These are phyloP conservation scores for Triticum monococcum DNA, from an alignment of 176 grass and related monocot genomes.

Conservation along the genomic window DNA sequence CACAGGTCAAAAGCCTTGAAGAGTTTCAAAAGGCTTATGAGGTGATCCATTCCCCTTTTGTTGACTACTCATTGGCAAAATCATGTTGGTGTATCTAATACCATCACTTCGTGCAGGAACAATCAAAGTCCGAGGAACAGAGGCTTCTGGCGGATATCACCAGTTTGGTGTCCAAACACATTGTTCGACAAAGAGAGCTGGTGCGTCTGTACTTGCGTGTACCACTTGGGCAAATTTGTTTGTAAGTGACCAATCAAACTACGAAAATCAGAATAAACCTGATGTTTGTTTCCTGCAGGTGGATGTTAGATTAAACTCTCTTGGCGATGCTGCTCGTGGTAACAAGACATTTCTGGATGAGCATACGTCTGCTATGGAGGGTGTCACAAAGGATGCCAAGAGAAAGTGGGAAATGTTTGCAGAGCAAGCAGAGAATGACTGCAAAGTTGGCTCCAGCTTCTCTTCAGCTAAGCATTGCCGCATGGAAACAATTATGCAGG, in stretches of 20 bases:
- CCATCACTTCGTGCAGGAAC: constrained; percentile 49
- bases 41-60: constrained; percentile 39
- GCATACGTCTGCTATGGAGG: constrained; percentile 57
- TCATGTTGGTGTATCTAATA: constrained; percentile 20
- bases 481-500: constrained; percentile 73
- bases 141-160: constrained; percentile 76
- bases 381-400: constrained; percentile 77
- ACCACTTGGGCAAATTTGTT: not conserved
- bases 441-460: constrained; percentile 58
- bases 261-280: not conserved
- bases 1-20: constrained; percentile 68
- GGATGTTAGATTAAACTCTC: constrained; percentile 57
- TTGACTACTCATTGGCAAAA: not conserved
- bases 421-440: constrained; percentile 69
- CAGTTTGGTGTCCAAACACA: constrained; percentile 78
- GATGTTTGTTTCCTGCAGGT: constrained; percentile 55
- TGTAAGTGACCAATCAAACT: not conserved
- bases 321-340: constrained; percentile 62
- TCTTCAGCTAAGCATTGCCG: constrained; percentile 89
- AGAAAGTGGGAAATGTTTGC: constrained; percentile 96
- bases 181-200: constrained; percentile 82
- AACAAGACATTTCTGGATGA: constrained; percentile 74
- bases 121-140: constrained; percentile 81
- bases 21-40: constrained; percentile 86
- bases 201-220: constrained; percentile 29